A percentile compares a stretch with the other conserved stretches of the same genome.
phyloP scores from a whole-genome alignment of 2,329 filamentous ascomycete genomes.

The Colletotrichum spinosum region DNA sequence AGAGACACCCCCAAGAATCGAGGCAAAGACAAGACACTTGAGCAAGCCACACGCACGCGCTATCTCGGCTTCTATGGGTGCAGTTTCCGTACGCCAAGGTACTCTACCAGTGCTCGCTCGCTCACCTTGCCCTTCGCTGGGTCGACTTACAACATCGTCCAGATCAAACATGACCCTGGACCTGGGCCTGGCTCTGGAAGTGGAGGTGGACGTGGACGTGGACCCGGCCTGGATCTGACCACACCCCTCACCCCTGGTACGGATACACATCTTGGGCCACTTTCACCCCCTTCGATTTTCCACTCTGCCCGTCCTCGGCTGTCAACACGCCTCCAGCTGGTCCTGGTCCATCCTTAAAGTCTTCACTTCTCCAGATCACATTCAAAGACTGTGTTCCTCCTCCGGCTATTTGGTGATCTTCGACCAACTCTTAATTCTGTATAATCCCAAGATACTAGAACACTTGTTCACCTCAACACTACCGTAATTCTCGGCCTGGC shows the following conservation, averaged over 20 bases:
- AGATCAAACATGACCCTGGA: constrained; percentile 26
- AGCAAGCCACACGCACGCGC: constrained; percentile 12
- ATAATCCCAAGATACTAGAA: constrained; percentile 16
- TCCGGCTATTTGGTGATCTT: constrained; percentile 32
- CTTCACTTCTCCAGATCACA: constrained; percentile 29
- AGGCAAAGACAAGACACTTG: constrained; percentile 12
- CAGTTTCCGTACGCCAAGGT: constrained; percentile 16
- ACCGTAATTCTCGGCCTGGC: constrained; percentile 21
- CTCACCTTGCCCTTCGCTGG: too few species aligned
- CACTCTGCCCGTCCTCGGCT: constrained; percentile 11
- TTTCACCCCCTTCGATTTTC: constrained; percentile 5
- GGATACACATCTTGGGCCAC: background rate
- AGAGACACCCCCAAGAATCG: constrained; percentile 17
- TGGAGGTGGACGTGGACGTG: background rate
- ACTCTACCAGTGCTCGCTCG: too few species aligned
- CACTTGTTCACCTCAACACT: background rate
- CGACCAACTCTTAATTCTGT: constrained; percentile 24
- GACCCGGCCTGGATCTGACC: constrained; percentile 34
- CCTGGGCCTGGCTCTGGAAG: constrained; percentile 27
- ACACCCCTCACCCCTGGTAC: background rate
- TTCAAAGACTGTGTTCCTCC: constrained; percentile 20
- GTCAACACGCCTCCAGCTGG: constrained; percentile 19
- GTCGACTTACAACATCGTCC: background rate
- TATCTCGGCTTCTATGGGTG: constrained; percentile 1
- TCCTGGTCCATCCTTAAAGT: constrained; percentile 17